Percentiles rank a stretch among this genome's conserved stretches.
Conservation (phyloP, 2,329 filamentous ascomycete genomes). For the Beauveria varroae region DNA sequence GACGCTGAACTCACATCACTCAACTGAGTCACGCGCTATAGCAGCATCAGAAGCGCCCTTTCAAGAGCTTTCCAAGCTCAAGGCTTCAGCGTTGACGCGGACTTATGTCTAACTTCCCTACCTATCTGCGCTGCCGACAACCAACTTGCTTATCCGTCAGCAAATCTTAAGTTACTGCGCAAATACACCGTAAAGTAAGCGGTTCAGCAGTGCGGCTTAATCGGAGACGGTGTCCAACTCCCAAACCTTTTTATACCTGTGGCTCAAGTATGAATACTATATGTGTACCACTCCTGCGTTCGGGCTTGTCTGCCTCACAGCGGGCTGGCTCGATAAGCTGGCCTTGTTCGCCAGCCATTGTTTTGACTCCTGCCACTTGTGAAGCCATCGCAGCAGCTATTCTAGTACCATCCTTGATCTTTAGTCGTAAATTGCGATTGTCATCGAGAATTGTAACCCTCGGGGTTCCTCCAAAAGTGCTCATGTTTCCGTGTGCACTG, state of each 20-base stretch:
- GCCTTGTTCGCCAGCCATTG: neutral
- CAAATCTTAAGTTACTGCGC: neutral
- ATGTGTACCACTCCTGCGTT: neutral
- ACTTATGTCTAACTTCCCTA: neutral
- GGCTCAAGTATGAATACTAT: neutral
- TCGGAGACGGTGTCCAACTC: neutral
- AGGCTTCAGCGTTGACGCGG: conserved; percentile 12
- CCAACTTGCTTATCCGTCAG: neutral
- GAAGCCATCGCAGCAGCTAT: neutral
- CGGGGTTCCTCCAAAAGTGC: no score
- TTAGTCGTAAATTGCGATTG: neutral
- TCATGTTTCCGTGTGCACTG: neutral
- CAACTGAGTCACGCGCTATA: neutral
- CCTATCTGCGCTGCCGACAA: neutral
- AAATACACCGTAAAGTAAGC: neutral
- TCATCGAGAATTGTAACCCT: no score
- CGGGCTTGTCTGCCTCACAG: neutral
- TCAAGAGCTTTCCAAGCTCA: conserved; percentile 1
- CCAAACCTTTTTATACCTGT: neutral
- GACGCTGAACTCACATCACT: neutral
- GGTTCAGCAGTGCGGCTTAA: neutral
- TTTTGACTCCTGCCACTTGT: neutral
- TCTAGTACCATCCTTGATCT: neutral
- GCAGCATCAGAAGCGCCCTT: neutral
- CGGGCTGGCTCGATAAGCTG: neutral